Percentiles rank a stretch among this genome's conserved stretches.
Evolutionary conservation across 208 protist species (phyloP).

Genomic region (Leishmania braziliensis): DNA sequence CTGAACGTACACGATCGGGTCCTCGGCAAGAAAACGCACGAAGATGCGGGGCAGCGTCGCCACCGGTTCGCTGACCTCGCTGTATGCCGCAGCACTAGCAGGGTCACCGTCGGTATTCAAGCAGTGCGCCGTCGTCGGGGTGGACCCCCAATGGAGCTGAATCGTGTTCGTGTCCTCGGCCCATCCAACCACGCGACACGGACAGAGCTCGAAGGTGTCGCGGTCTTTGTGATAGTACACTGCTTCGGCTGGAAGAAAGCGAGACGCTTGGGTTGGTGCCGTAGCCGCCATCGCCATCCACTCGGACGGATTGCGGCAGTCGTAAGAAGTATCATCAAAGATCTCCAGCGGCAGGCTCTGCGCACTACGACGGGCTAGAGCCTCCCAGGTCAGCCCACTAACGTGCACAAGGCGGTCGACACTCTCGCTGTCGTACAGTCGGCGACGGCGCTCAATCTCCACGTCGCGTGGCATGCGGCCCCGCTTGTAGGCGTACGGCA

Average conservation of each 20-base stretch:
- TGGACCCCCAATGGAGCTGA: conserved; percentile 72
- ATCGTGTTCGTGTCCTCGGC: conserved; percentile 71
- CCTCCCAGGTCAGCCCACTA: conserved; percentile 66
- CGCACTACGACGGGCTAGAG: conserved; percentile 62
- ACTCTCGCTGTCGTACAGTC: conserved; percentile 88
- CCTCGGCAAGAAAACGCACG: conserved; percentile 88
- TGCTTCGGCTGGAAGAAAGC: conserved; percentile 86
- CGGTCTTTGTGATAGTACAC: conserved; percentile 46
- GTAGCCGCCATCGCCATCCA: conserved; percentile 89
- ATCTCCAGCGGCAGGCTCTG: conserved; percentile 89
- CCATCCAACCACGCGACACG: conserved; percentile 89
- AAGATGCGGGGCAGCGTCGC: conserved; percentile 80
- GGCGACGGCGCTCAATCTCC: conserved; percentile 94
- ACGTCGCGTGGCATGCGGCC: conserved; percentile 94
- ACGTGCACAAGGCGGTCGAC: conserved; percentile 78
- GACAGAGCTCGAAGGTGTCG: conserved; percentile 55
- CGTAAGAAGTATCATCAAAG: conserved; percentile 97
- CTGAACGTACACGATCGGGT: conserved; percentile 89
- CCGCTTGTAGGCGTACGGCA: conserved; percentile 89
- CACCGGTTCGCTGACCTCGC: background rate
- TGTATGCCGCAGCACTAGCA: background rate
- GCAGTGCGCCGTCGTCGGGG: background rate
- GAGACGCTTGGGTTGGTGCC: conserved; percentile 36
- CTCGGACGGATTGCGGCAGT: conserved; percentile 89
- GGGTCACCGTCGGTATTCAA: background rate